These are phyloP conservation scores for Paralagenidium karlingii DNA, from an alignment of 352 stramenopile genomes.

Conservation along the genomic window DNA sequence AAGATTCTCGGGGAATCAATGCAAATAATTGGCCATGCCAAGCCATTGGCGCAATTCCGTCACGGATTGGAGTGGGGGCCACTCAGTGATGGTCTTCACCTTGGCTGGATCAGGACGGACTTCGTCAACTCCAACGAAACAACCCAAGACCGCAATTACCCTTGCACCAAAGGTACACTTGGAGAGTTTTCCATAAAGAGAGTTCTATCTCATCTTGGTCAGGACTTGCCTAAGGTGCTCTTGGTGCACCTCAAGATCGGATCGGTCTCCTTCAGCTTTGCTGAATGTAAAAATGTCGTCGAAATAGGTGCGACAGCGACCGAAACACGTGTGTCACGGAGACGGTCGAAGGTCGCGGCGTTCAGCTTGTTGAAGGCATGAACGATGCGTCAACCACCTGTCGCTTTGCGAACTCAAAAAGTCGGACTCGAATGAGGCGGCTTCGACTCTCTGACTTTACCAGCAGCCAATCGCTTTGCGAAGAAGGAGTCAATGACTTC, in stretches of 20 bases:
- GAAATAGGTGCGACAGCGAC: constrained; percentile 4
- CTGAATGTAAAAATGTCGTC: constrained; percentile 16
- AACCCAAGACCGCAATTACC: constrained; percentile 14
- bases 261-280: not conserved
- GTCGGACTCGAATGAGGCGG: constrained; percentile 9
- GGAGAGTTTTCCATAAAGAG: constrained; percentile 13
- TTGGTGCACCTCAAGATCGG: constrained; percentile 5
- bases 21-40: not conserved
- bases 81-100: constrained; percentile 4
- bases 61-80: constrained; percentile 5
- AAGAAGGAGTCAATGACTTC: constrained; percentile 6
- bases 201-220: constrained; percentile 2
- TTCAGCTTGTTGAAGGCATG: constrained; percentile 9
- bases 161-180: constrained; percentile 12
- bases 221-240: constrained; percentile 4
- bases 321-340: not conserved
- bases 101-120: constrained; percentile 6
- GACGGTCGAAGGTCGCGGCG: not conserved
- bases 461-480: constrained; percentile 1
- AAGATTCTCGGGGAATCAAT: not conserved
- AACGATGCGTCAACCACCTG: constrained; percentile 12
- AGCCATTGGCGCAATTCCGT: constrained; percentile 2
- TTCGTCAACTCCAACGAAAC: constrained; percentile 10
- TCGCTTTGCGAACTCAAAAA: constrained; percentile 14
- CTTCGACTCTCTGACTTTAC: constrained; percentile 8